Conservation (phyloP, 495 filamentous ascomycete genomes). For the Neurospora sublineolata region DNA sequence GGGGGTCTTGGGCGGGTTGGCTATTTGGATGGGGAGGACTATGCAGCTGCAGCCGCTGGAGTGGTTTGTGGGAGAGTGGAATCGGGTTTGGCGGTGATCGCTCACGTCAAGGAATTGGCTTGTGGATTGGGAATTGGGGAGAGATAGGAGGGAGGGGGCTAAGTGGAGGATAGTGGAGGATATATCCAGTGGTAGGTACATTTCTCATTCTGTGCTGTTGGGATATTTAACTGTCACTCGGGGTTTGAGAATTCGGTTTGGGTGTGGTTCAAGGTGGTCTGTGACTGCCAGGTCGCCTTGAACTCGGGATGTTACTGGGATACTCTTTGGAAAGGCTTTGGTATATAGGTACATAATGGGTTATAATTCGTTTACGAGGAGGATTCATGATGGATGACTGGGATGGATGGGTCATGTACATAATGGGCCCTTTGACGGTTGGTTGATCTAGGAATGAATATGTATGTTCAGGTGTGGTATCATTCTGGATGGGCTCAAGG, state of each 20-base stretch:
- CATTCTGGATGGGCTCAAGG: neutral
- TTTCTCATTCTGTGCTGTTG: neutral
- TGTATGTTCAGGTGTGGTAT: neutral
- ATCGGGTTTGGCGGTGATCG: slow-evolving; percentile 14
- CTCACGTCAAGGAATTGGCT: neutral
- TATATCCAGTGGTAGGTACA: neutral
- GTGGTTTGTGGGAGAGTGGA: slow-evolving; percentile 20
- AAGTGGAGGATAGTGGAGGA: neutral
- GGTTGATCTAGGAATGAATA: neutral
- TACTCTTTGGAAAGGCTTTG: neutral
- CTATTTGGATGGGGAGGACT: slow-evolving; percentile 45
- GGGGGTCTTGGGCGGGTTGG: slow-evolving; percentile 62
- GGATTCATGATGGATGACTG: neutral
- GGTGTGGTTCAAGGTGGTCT: no score
- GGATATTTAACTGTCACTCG: neutral
- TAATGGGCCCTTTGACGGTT: neutral
- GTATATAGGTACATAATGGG: neutral
- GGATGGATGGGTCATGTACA: neutral
- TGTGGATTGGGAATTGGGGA: neutral
- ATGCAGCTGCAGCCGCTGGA: slow-evolving; percentile 13
- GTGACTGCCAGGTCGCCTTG: no score
- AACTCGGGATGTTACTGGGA: neutral
- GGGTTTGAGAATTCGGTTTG: neutral
- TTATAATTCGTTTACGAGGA: neutral
- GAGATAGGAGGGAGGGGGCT: neutral